These are phyloP conservation scores for Penicillium freii DNA, from an alignment of 2,329 filamentous ascomycete genomes.

Conservation along the genomic window DNA sequence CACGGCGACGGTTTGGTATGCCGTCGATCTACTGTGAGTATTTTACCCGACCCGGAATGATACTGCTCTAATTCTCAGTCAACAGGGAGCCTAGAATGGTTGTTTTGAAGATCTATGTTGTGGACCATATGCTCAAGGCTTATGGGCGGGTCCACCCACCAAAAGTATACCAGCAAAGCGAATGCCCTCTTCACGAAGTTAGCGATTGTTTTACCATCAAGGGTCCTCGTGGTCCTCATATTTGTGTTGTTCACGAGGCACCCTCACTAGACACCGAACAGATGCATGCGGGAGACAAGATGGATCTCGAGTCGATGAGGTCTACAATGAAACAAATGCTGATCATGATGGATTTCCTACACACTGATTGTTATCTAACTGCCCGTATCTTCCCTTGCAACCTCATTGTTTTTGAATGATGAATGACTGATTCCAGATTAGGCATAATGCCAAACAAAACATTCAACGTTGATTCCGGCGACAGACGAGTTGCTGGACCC, in stretches of 20 bases:
- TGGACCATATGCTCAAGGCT: constrained; percentile 17
- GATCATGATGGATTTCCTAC: constrained; percentile 4
- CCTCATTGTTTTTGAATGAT: not conserved
- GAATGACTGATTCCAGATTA: not conserved
- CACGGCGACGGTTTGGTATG: constrained; percentile 29
- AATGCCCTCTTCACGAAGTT: constrained; percentile 18
- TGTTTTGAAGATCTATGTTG: constrained; percentile 21
- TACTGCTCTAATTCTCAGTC: not conserved
- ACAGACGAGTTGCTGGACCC: not conserved
- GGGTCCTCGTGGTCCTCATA: constrained; percentile 18
- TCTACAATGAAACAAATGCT: constrained; percentile 2
- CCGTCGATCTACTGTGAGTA: not conserved
- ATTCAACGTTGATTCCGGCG: not conserved
- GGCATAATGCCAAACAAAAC: not conserved
- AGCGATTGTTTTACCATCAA: constrained; percentile 18
- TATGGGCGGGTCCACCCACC: constrained; percentile 19
- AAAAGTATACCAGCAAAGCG: constrained; percentile 1
- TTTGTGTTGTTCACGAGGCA: constrained; percentile 26
- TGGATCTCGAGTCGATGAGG: not conserved
- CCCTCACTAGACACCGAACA: not conserved
- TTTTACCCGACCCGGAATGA: not conserved
- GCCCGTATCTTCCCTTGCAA: not conserved
- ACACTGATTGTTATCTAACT: constrained; percentile 3
- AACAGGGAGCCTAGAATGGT: constrained; percentile 13
- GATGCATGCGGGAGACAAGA: not conserved